Base-by-base conservation (phyloP, 2,329 filamentous ascomycete genomes). In the Aspergillus ruber region DNA sequence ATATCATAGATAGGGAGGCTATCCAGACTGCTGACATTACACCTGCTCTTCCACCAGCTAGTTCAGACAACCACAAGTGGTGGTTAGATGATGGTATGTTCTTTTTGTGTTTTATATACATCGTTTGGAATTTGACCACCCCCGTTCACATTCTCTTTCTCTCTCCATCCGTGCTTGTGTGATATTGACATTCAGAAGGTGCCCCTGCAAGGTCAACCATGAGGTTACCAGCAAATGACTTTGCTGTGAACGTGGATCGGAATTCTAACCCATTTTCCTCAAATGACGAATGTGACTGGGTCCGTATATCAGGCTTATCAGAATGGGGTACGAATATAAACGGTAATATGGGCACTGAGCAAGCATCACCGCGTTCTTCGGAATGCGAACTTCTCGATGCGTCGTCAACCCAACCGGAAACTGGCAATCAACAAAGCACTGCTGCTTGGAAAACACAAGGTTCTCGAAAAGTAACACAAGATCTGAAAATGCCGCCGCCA, bases 1-100 rank as follows among this genome's bases (percentile, higher is more conserved):
- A 60, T 27, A 50, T 58, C 29, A 62, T 63, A 9, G 87, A 94
- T 52, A 89, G 93, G 63, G 88, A 94, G 55, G 69, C 89, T 13
- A 81, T 88, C 39, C 86, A 85, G 1, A 90, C 93, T 64, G 85
- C 93, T 50, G 81, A 88, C 13, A 85, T 95, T 51, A 86, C 91
- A 61, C 86, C 88, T 6, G 88, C 88, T 1, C 75, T 84, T 38
- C 81, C 81, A 42, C 78, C 80, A 40, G 78, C 81, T 35, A 83
- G 80, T 63, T 81, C 80, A 35, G 79, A 83, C 58, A 72, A 75
- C 50, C 70, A 75, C 47, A 84, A 80, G 60, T 84, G 82, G 82
- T 85, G 82, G 82, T 69, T 84, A 35, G 79, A 83, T 52, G 76
- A 79, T 50, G 78, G 81, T 72, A 72, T 60, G 62, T 54, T 27